These are phyloP conservation scores for Raffaelea ambrosiae DNA, from an alignment of 2,329 filamentous ascomycete genomes.

Conservation along the genomic window DNA sequence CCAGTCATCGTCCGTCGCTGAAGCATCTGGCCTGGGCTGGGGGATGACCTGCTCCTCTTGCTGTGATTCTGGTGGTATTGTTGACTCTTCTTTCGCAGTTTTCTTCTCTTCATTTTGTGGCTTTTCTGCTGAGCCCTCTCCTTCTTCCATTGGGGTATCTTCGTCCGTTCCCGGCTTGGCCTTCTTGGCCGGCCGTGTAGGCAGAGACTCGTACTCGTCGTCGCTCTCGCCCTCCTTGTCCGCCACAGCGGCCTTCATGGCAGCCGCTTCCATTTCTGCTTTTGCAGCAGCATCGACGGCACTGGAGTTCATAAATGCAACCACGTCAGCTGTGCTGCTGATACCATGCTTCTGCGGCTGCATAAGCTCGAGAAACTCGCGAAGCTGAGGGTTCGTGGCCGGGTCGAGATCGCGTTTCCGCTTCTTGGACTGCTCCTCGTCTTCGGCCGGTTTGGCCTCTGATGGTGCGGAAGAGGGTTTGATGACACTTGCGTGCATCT, in stretches of 20 bases:
- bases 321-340: slow-evolving; percentile 13
- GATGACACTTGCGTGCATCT: slow-evolving; percentile 4
- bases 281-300: too few species aligned
- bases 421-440: slow-evolving; percentile 45
- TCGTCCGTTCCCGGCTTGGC: slow-evolving; percentile 22
- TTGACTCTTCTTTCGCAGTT: too few species aligned
- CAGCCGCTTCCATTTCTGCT: neutral
- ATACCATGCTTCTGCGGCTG: slow-evolving; percentile 38
- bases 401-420: slow-evolving; percentile 52
- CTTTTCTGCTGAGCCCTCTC: neutral
- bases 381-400: slow-evolving; percentile 66
- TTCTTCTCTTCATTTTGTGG: too few species aligned
- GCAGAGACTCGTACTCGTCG: slow-evolving; percentile 64
- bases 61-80: too few species aligned
- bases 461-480: neutral
- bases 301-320: slow-evolving; percentile 1
- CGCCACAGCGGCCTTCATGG: slow-evolving; percentile 9
- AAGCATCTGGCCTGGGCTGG: slow-evolving; percentile 1
- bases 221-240: slow-evolving; percentile 53
- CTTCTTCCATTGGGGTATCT: neutral
- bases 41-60: too few species aligned
- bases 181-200: slow-evolving; percentile 41
- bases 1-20: slow-evolving; percentile 78
- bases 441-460: slow-evolving; percentile 20
- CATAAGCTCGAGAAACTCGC: slow-evolving; percentile 82